Evolutionary conservation across 192 early-diverging fungal species (phyloP), one percentile per base, ranked within the genome.

Genomic region (Podila epigama): DNA sequence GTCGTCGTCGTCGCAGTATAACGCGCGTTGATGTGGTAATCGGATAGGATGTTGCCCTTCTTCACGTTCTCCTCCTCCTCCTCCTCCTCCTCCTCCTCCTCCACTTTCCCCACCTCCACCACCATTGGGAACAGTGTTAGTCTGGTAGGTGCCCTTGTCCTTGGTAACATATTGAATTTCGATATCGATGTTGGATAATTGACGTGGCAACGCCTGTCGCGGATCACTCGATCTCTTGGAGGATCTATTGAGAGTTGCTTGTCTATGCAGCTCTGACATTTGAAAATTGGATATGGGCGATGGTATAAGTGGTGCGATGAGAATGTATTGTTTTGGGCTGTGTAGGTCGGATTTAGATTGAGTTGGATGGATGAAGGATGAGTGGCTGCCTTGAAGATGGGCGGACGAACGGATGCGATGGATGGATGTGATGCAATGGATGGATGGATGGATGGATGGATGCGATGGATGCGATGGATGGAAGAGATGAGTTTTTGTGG

Each of bases 181-280:
- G 20, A 53, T 64, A n/a, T 64, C 44, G 34, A 40, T 11, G 20
- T 52, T 51, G 2, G 52, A 40, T 36, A 57, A 22, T 48, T 48
- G 44, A 48, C 5, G 44, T 22, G 44, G 10, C n/a, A 48, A 22
- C 10, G n/a, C 44, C n/a, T 48, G 44, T 18, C 25, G 44, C 44
- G n/a, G n/a, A 48, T 18, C n/a, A 22, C 60, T 25, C 5, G 55
- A 41, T 18, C 53, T 60, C 35, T 57, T 51, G 36, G 60, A 61
- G 36, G 53, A 31, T 28, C 69, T 56, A 39, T 60, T 63, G 25
- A 70, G 69, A 16, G 52, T 20, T 13, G 60, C 33, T 22, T 48
- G 44, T 48, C 44, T 48, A 22, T 48, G 44, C 44, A 48, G 25
- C 25, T 48, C 44, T 22, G 44, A 48, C 44, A 48, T 48, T 44